These are phyloP conservation scores for Vitis riparia DNA, from an alignment of 164 flowering plant species.

Conservation along the genomic window DNA sequence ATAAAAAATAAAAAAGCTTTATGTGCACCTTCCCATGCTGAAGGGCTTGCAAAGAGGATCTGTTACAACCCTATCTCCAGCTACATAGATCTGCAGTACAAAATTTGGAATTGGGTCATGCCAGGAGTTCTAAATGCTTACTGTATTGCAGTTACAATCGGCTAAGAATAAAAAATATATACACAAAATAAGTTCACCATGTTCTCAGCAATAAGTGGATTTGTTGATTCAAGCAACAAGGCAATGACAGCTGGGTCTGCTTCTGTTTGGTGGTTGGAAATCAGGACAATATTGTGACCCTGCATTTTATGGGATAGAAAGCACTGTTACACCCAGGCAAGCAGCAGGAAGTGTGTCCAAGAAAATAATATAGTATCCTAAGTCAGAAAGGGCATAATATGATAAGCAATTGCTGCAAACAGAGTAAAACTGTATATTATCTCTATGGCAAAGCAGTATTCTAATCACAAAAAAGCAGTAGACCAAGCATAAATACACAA, in stretches of 20 bases:
- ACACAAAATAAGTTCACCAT: slow-evolving; percentile 39
- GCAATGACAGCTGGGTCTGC: slow-evolving; percentile 96
- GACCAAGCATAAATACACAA: not conserved
- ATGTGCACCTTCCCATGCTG: slow-evolving; percentile 91
- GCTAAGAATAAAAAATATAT: not conserved
- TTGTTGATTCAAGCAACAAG: slow-evolving; percentile 69
- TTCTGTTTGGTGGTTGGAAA: slow-evolving; percentile 97
- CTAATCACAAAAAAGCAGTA: not conserved
- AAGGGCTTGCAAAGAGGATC: slow-evolving; percentile 98
- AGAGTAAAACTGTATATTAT: not conserved
- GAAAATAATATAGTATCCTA: not conserved
- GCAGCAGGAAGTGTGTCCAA: not conserved
- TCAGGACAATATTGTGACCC: slow-evolving; percentile 88
- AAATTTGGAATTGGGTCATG: slow-evolving; percentile 12
- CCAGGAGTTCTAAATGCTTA: slow-evolving; percentile 3
- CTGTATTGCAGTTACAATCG: not conserved
- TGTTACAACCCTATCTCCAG: slow-evolving; percentile 93
- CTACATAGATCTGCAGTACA: slow-evolving; percentile 73
- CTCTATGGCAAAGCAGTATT: not conserved
- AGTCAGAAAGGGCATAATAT: not conserved
- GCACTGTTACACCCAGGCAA: slow-evolving; percentile 8
- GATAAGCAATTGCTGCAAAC: not conserved
- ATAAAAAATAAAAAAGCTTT: not conserved
- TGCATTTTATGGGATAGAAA: slow-evolving; percentile 31
- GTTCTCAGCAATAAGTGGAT: slow-evolving; percentile 64